Percentiles rank a stretch among this genome's conserved stretches.
Evolutionary conservation across 2,329 filamentous ascomycete species (phyloP).

Genomic region (Amesomyces nigricolor): DNA sequence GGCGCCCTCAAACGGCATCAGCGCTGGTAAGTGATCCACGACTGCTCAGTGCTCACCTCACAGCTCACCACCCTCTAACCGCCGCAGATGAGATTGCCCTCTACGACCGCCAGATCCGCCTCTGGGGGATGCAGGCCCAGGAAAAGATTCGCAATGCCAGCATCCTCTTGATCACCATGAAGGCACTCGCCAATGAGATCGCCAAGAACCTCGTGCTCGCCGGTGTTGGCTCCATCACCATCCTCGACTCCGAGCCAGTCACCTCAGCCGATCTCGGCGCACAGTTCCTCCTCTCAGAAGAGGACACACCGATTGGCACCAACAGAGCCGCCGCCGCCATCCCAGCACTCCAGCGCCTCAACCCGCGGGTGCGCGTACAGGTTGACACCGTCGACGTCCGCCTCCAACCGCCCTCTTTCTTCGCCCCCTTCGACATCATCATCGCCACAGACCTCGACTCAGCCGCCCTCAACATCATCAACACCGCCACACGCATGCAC

Average conservation of each 20-base stretch:
- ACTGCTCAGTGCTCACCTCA: background rate
- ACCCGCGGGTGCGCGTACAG: constrained; percentile 76
- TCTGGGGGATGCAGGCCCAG: constrained; percentile 95
- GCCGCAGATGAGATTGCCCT: constrained; percentile 83
- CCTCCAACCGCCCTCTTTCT: constrained; percentile 67
- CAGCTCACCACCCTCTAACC: constrained; percentile 1
- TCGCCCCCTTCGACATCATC: constrained; percentile 72
- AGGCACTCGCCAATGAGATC: constrained; percentile 85
- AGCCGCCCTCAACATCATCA: constrained; percentile 68
- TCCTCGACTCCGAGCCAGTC: constrained; percentile 72
- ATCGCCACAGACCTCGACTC: constrained; percentile 87
- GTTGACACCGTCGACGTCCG: constrained; percentile 64
- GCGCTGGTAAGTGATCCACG: constrained; percentile 26
- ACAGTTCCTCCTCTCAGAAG: constrained; percentile 69
- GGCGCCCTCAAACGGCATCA: constrained; percentile 26
- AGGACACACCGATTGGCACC: constrained; percentile 64
- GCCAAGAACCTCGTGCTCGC: constrained; percentile 96
- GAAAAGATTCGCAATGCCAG: constrained; percentile 85
- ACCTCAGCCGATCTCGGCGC: constrained; percentile 74
- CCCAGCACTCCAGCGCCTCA: constrained; percentile 74
- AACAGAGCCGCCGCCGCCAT: constrained; percentile 81
- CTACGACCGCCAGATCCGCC: constrained; percentile 93
- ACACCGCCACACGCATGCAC: constrained; percentile 76
- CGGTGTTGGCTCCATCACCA: constrained; percentile 82
- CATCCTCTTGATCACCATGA: constrained; percentile 82